phyloP scores from a whole-genome alignment of 2,329 filamentous ascomycete species.

The Alternaria triticina region DNA sequence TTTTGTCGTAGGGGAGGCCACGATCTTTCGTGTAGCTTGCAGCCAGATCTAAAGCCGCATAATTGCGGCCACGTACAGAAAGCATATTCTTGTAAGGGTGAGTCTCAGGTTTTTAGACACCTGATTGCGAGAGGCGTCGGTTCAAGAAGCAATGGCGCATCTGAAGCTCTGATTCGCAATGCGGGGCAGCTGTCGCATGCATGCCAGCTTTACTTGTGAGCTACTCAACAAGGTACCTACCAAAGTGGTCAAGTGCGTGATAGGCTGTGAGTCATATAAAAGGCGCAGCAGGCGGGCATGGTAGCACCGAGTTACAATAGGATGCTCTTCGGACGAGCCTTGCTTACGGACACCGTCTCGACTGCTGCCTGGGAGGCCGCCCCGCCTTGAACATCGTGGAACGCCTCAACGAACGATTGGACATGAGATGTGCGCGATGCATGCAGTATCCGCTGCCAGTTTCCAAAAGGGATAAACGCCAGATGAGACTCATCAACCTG shows the following conservation, averaged over 20 bases:
- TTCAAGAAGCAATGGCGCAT: background rate
- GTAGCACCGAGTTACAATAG: background rate
- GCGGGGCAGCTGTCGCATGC: constrained; percentile 1
- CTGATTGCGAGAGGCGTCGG: background rate
- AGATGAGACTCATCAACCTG: constrained; percentile 32
- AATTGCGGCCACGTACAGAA: constrained; percentile 5
- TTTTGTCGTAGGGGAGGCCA: background rate
- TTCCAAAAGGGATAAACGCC: constrained; percentile 3
- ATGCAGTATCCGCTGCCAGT: background rate
- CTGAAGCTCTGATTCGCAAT: background rate
- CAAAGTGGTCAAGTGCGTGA: background rate
- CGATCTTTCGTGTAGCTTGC: constrained; percentile 11
- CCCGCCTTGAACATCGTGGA: background rate
- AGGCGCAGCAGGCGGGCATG: background rate
- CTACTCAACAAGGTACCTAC: background rate
- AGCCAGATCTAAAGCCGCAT: constrained; percentile 7
- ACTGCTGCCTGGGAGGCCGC: constrained; percentile 14
- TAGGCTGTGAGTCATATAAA: background rate
- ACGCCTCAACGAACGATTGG: background rate
- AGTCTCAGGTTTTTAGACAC: background rate
- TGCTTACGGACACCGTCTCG: background rate
- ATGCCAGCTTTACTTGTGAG: background rate
- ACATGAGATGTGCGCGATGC: background rate
- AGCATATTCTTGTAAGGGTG: background rate
- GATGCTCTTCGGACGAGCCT: background rate